Base-by-base conservation (phyloP, 2,329 filamentous ascomycete species). In the Calonectria hawksworthii region DNA sequence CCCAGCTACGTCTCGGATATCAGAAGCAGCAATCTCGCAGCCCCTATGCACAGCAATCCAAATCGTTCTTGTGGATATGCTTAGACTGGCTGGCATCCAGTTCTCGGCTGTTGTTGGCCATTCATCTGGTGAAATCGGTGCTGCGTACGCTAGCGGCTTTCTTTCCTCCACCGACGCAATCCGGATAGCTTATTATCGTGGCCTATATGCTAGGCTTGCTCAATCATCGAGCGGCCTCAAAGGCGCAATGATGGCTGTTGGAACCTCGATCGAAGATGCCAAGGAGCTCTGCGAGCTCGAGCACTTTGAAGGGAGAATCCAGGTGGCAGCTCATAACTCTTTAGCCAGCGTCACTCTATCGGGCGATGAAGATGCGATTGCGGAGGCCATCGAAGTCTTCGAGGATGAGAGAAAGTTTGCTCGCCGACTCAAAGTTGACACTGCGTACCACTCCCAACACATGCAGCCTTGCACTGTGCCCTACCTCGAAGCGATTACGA, bases 51-150 rank as follows among this genome's bases (percentile, higher is more conserved):
- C 83, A 1, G 83, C 80, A 0, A 44, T 85, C 0, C 75, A 84
- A 70, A 72, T 83, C 4, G 73, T 79, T 2, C 66, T 84, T 1
- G 78, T 84, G 10, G 80, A 83, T 14, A 68, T 82, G 2, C 75
- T 84, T 0, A 50, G 70, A 0, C 73, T 78, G 0, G 84, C 83
- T 10, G 84, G 84, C 2, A 68, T 89, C 23, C 54, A 68, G 0
- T 83, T 86, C 5, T 38, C 73, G 2, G 83, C 82, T 1, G 86
- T 87, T 0, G 83, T 89, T 4, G 88, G 89, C 3, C 89, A 90
- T 75, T 89, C 88, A 0, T 87, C 86, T 0, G 89, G 89, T 1
- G 89, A 90, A 75, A 89, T 90, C n/a, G 87, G 81, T 0, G 88
- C 88, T 0, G 89, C 87, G 0, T 91, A 89, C 75, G 87, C 88